phyloP scores from a whole-genome alignment of 1,284 basidiomycete genomes.

The Trichosporon asahii region DNA sequence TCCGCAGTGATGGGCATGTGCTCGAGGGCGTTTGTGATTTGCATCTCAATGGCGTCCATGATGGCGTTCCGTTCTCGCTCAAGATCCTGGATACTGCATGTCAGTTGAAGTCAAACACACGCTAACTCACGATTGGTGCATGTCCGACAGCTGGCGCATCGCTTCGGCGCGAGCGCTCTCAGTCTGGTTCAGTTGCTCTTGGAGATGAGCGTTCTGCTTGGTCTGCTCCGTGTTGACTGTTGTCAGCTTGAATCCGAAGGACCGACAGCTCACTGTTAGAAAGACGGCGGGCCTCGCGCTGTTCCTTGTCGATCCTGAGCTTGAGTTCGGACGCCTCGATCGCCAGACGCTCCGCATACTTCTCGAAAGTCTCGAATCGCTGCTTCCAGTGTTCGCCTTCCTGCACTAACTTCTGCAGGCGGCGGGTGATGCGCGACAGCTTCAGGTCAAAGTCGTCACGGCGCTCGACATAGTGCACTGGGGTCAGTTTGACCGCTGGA shows the following conservation, averaged over 20 bases:
- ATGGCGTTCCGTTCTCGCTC: slow-evolving; percentile 49
- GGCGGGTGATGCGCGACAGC: slow-evolving; percentile 47
- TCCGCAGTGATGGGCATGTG: slow-evolving; percentile 21
- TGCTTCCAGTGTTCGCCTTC: slow-evolving; percentile 54
- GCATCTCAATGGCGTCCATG: slow-evolving; percentile 47
- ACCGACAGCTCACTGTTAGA: slow-evolving; percentile 31
- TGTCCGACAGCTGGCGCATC: slow-evolving; percentile 50
- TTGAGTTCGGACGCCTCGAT: slow-evolving; percentile 53
- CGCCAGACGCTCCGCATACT: slow-evolving; percentile 52
- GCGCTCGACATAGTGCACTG: slow-evolving; percentile 78
- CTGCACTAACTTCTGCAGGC: slow-evolving; percentile 53
- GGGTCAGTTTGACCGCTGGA: neutral
- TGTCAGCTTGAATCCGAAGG: neutral
- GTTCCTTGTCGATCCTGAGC: slow-evolving; percentile 52
- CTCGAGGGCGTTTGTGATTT: slow-evolving; percentile 43
- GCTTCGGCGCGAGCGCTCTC: slow-evolving; percentile 47
- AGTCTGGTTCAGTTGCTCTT: slow-evolving; percentile 43
- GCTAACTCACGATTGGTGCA: slow-evolving; percentile 43
- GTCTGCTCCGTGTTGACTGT: slow-evolving; percentile 35
- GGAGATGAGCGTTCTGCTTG: slow-evolving; percentile 40
- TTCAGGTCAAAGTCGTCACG: slow-evolving; percentile 86
- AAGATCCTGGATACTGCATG: slow-evolving; percentile 44
- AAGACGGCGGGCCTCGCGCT: slow-evolving; percentile 50
- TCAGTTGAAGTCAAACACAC: neutral
- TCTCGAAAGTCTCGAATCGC: slow-evolving; percentile 54